phyloP scores from a whole-genome alignment of 495 filamentous ascomycete species.

The Penicillium taxi region DNA sequence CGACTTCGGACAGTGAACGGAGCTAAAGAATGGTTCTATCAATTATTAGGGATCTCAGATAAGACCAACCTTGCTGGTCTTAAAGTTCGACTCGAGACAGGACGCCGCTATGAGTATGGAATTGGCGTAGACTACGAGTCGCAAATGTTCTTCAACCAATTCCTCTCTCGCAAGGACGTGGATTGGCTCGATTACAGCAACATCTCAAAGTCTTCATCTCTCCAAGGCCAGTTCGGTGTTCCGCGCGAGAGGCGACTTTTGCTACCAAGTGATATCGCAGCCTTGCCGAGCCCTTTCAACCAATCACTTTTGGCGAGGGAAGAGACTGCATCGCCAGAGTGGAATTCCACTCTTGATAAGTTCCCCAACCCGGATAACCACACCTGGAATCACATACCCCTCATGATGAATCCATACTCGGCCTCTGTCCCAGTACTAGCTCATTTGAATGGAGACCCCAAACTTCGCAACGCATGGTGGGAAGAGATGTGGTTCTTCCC shows the following conservation, averaged over 20 bases:
- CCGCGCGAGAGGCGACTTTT: slow-evolving; percentile 37
- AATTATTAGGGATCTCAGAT: slow-evolving; percentile 37
- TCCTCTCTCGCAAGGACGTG: slow-evolving; percentile 35
- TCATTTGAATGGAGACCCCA: slow-evolving; percentile 42
- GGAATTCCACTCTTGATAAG: slow-evolving; percentile 36
- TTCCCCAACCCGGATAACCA: slow-evolving; percentile 28
- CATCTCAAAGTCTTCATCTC: slow-evolving; percentile 28
- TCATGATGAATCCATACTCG: slow-evolving; percentile 48
- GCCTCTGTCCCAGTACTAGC: slow-evolving; percentile 41
- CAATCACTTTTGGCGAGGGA: slow-evolving; percentile 27
- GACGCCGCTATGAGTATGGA: slow-evolving; percentile 47
- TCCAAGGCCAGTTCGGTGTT: slow-evolving; percentile 35
- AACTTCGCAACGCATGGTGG: slow-evolving; percentile 42
- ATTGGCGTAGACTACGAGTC: slow-evolving; percentile 53
- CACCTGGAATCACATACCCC: slow-evolving; percentile 43
- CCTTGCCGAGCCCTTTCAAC: slow-evolving; percentile 34
- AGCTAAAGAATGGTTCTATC: slow-evolving; percentile 40
- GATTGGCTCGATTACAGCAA: slow-evolving; percentile 43
- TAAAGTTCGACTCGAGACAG: slow-evolving; percentile 28
- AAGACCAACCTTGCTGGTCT: slow-evolving; percentile 40
- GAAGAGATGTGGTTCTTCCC: slow-evolving; percentile 50
- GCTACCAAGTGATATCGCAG: slow-evolving; percentile 34
- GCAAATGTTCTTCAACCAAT: slow-evolving; percentile 46
- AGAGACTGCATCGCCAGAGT: slow-evolving; percentile 27
- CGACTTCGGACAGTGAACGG: slow-evolving; percentile 31